Conservation (phyloP, 768 basidiomycete genomes). For the Steccherinum ochraceum region DNA sequence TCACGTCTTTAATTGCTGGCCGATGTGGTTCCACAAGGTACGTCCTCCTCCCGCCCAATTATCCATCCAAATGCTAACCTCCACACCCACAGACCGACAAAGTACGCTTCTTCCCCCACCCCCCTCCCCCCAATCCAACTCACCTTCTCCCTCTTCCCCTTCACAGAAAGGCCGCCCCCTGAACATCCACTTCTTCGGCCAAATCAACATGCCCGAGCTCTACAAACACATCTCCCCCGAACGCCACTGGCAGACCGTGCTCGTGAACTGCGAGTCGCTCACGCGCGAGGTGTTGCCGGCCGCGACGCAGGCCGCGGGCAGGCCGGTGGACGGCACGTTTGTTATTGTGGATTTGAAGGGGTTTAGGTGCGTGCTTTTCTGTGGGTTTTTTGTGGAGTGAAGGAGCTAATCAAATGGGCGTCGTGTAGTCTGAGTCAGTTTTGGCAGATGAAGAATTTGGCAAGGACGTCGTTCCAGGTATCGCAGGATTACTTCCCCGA, state of each 20-base stretch:
- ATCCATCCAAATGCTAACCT: background rate
- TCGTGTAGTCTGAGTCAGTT: slow-evolving; percentile 51
- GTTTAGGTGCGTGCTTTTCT: slow-evolving; percentile 46
- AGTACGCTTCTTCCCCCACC: slow-evolving; percentile 28
- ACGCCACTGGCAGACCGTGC: slow-evolving; percentile 43
- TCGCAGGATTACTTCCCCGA: slow-evolving; percentile 79
- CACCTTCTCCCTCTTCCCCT: background rate
- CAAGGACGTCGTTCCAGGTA: slow-evolving; percentile 57
- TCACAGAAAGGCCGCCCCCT: slow-evolving; percentile 62
- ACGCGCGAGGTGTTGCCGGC: slow-evolving; percentile 64
- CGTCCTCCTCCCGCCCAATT: slow-evolving; percentile 10
- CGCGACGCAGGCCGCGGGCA: slow-evolving; percentile 48
- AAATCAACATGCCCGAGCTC: slow-evolving; percentile 37
- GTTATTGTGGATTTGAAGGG: slow-evolving; percentile 68
- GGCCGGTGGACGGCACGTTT: slow-evolving; percentile 42
- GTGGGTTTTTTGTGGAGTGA: background rate
- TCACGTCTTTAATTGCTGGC: slow-evolving; percentile 69
- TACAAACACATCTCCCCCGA: slow-evolving; percentile 25
- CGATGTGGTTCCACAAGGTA: slow-evolving; percentile 75
- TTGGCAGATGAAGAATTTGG: slow-evolving; percentile 71
- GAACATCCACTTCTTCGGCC: slow-evolving; percentile 60
- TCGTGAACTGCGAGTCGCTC: slow-evolving; percentile 63
- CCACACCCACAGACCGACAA: slow-evolving; percentile 53
- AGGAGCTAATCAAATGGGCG: too few relatives aligned
- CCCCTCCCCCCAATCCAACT: background rate